A percentile compares a stretch with the other conserved stretches of the same genome.
phyloP scores from a whole-genome alignment of 2,329 filamentous ascomycete species.

The Ophiostoma sp. region DNA sequence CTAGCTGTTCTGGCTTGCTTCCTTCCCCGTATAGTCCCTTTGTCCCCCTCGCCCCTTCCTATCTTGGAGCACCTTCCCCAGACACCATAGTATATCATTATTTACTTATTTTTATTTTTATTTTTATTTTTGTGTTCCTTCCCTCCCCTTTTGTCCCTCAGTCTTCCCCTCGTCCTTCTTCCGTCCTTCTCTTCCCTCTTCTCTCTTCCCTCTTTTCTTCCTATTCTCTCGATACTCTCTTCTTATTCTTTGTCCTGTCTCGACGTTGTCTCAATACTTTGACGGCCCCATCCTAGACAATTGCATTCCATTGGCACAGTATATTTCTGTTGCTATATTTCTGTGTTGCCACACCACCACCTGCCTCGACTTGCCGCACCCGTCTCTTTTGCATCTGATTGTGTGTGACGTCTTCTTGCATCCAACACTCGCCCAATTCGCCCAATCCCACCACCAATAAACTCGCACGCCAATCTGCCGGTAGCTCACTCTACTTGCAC shows the following conservation, averaged over 20 bases:
- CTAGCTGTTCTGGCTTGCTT: background rate
- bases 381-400: constrained; percentile 3
- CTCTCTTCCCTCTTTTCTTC: background rate
- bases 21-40: constrained; percentile 9
- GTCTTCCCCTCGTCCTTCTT: background rate
- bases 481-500: background rate
- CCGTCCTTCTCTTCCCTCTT: background rate
- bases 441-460: background rate
- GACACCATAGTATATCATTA: background rate
- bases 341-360: background rate
- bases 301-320: background rate
- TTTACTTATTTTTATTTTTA: background rate
- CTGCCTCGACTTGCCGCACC: background rate
- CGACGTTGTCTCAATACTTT: background rate
- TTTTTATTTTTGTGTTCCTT: background rate
- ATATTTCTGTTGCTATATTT: background rate
- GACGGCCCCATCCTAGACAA: background rate
- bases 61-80: constrained; percentile 1
- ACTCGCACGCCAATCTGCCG: background rate
- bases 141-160: background rate
- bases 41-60: constrained; percentile 7
- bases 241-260: background rate
- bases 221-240: background rate
- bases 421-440: background rate
- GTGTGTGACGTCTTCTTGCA: constrained; percentile 8